Evolutionary conservation across 2,329 filamentous ascomycete species (phyloP).

Genomic region (Daldinia sp.): DNA sequence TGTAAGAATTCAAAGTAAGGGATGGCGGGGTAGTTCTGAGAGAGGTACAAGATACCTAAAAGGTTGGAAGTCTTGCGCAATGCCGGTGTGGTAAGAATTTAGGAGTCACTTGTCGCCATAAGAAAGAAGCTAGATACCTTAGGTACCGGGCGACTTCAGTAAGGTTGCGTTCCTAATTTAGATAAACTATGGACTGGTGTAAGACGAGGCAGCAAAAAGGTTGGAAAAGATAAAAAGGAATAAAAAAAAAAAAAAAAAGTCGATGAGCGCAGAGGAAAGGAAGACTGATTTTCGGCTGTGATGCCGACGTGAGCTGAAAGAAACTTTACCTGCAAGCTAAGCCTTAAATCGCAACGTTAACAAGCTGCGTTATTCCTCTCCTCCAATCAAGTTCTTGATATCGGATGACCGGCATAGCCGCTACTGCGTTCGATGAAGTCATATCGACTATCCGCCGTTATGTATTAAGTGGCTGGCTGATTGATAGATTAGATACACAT

Average conservation of each 20-base stretch:
- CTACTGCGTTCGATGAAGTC: slow-evolving; percentile 5
- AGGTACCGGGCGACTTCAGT: too few species aligned
- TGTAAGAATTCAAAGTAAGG: neutral
- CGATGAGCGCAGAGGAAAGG: neutral
- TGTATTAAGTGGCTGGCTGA: slow-evolving; percentile 3
- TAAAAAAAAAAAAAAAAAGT: neutral
- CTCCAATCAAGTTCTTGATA: neutral
- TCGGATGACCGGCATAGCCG: neutral
- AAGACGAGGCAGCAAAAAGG: too few species aligned
- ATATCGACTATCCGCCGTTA: neutral
- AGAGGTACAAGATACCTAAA: neutral
- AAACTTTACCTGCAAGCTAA: neutral
- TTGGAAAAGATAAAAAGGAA: too few species aligned
- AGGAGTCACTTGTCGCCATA: neutral
- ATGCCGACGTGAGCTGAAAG: slow-evolving; percentile 9
- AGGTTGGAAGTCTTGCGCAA: neutral
- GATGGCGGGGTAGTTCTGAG: slow-evolving; percentile 6
- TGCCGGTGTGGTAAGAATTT: slow-evolving; percentile 1
- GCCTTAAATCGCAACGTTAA: slow-evolving; percentile 5
- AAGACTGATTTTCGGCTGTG: neutral
- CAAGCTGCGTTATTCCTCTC: neutral
- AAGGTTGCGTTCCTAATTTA: too few species aligned
- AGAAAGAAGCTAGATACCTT: too few species aligned
- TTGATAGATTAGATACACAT: neutral
- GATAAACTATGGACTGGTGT: too few species aligned